These are phyloP conservation scores for Rusavskia elegans DNA, from an alignment of 495 filamentous ascomycete species.

Conservation along the genomic window DNA sequence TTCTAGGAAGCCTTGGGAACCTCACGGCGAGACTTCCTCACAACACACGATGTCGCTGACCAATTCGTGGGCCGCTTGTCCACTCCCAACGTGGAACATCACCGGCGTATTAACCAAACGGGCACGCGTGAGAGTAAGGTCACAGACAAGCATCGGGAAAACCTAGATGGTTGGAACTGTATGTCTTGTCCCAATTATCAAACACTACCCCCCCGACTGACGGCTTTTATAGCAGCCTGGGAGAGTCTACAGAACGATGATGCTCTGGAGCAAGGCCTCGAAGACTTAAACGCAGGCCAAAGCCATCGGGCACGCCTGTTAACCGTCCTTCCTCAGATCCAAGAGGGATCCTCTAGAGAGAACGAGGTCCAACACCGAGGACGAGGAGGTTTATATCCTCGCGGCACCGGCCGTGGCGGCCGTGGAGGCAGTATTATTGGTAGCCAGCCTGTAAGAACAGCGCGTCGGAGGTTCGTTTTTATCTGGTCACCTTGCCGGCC, in stretches of 20 bases:
- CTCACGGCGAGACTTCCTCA: slow-evolving; percentile 1
- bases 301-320: slow-evolving; percentile 2
- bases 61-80: neutral
- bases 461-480: neutral
- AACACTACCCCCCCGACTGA: neutral
- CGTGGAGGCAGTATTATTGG: slow-evolving; percentile 3
- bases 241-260: slow-evolving; percentile 5
- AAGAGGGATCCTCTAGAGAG: too few relatives aligned
- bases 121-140: slow-evolving; percentile 11
- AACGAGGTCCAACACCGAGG: too few relatives aligned
- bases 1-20: neutral
- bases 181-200: neutral
- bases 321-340: neutral
- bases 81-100: neutral
- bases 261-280: slow-evolving; percentile 2
- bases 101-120: slow-evolving; percentile 5
- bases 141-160: neutral
- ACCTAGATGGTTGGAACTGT: neutral
- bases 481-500: too few relatives aligned
- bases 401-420: neutral
- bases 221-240: slow-evolving; percentile 4
- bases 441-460: neutral
- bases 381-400: neutral
- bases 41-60: slow-evolving; percentile 6
- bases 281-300: slow-evolving; percentile 9